A percentile compares a stretch with the other conserved stretches of the same genome.
Evolutionary conservation across 306 rosid genomes (phyloP).

Genomic region (Corylus avellana): DNA sequence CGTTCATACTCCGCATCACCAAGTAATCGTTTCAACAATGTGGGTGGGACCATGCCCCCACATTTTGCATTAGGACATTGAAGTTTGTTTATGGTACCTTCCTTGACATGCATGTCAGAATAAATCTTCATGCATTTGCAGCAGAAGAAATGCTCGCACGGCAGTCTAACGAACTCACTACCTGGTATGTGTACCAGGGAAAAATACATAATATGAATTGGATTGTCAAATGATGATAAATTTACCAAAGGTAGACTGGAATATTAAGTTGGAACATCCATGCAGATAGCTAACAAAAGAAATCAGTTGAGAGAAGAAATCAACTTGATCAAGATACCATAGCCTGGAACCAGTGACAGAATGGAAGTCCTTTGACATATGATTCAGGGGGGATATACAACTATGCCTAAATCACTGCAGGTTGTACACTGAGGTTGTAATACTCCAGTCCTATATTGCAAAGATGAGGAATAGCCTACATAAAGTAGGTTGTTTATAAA

Average conservation of each 20-base stretch:
- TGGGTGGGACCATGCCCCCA: constrained; percentile 67
- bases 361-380: background rate
- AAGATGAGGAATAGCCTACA: too few relatives aligned
- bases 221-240: constrained; percentile 12
- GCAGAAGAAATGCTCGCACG: constrained; percentile 87
- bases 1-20: constrained; percentile 67
- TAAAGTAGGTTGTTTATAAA: too few relatives aligned
- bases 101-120: constrained; percentile 72
- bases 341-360: constrained; percentile 2
- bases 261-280: background rate
- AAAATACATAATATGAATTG: constrained; percentile 15
- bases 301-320: constrained; percentile 1
- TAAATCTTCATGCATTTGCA: constrained; percentile 81
- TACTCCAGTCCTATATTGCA: too few relatives aligned
- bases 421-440: background rate
- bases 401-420: background rate
- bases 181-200: constrained; percentile 57
- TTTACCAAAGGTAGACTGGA: constrained; percentile 13
- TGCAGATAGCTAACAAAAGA: background rate
- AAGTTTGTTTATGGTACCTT: constrained; percentile 75
- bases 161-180: constrained; percentile 58
- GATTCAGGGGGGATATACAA: background rate
- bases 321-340: background rate
- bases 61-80: constrained; percentile 76
- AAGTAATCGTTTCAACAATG: constrained; percentile 65